A percentile compares a stretch with the other conserved stretches of the same genome.
These are phyloP conservation scores for Cladosporium phlei DNA, from an alignment of 2,329 filamentous ascomycete genomes.

Conservation along the genomic window DNA sequence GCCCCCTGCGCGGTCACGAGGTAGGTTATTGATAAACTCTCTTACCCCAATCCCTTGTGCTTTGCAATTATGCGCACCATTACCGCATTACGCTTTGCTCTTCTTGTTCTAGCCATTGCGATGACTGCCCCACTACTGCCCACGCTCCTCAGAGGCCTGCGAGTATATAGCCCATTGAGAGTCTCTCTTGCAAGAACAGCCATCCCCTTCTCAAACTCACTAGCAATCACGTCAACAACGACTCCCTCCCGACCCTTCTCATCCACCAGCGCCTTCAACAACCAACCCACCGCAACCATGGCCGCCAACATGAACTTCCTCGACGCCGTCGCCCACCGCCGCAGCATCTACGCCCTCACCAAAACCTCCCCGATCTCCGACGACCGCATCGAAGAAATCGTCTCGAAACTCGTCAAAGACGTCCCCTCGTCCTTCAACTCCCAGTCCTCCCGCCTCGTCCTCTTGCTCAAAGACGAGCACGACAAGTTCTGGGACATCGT, in stretches of 20 bases:
- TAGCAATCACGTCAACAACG: too few relatives aligned
- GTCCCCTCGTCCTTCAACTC: constrained; percentile 84
- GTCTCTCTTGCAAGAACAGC: background rate
- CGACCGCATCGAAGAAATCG: constrained; percentile 63
- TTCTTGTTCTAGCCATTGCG: too few relatives aligned
- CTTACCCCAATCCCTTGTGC: too few relatives aligned
- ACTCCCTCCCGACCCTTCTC: background rate
- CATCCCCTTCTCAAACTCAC: background rate
- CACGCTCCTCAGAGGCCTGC: constrained; percentile 1
- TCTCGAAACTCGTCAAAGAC: constrained; percentile 56
- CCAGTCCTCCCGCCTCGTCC: constrained; percentile 71
- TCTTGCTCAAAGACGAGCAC: constrained; percentile 78
- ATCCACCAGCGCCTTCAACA: constrained; percentile 16
- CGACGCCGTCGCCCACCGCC: constrained; percentile 62
- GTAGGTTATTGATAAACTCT: too few relatives aligned
- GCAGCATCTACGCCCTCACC: constrained; percentile 47
- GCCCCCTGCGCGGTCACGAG: too few relatives aligned
- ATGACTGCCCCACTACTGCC: constrained; percentile 12
- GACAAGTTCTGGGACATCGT: constrained; percentile 80
- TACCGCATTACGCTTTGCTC: too few relatives aligned
- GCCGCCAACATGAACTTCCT: constrained; percentile 47
- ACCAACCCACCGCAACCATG: constrained; percentile 30
- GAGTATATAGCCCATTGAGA: constrained; percentile 2
- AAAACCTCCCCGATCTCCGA: constrained; percentile 66
- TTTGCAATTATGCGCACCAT: too few relatives aligned